A percentile compares a stretch with the other conserved stretches of the same genome.
Conservation (phyloP, 179 eudicot genomes). For the Vitellaria paradoxa region DNA sequence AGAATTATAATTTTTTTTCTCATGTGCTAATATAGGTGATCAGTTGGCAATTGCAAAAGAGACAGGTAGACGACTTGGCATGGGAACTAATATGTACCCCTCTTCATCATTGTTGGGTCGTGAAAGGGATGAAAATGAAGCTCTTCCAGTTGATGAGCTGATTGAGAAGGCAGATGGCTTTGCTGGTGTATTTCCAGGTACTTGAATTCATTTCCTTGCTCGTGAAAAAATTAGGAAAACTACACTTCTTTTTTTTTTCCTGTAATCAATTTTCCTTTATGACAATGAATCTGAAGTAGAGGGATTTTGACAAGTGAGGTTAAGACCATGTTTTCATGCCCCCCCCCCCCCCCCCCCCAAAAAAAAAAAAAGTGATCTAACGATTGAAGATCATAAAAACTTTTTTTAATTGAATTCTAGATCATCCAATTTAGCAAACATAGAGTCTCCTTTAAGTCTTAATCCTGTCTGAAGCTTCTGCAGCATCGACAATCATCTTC, state of each 20-base stretch:
- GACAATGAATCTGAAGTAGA: neutral
- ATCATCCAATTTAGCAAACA: neutral
- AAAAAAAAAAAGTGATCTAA: neutral
- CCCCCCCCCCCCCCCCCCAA: too few relatives aligned
- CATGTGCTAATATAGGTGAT: constrained; percentile 46
- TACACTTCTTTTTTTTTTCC: neutral
- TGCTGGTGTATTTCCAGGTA: constrained; percentile 92
- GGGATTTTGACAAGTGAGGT: neutral
- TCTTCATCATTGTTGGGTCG: constrained; percentile 68
- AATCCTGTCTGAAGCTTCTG: neutral
- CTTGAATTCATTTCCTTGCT: constrained; percentile 4
- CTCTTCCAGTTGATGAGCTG: constrained; percentile 68
- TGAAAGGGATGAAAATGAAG: constrained; percentile 42
- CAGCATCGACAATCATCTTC: neutral
- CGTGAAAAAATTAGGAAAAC: too few relatives aligned
- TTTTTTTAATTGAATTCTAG: neutral
- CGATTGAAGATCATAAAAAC: neutral
- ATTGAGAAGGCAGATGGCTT: constrained; percentile 87
- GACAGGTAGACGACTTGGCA: constrained; percentile 85
- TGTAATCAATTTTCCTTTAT: neutral
- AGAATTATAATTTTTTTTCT: neutral
- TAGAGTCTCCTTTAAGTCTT: neutral
- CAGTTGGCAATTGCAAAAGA: constrained; percentile 88
- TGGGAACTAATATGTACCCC: constrained; percentile 86
- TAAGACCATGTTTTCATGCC: constrained; percentile 1